Evolutionary conservation across 2,329 filamentous ascomycete genomes (phyloP).

Genomic region (Trichoderma simmonsii): DNA sequence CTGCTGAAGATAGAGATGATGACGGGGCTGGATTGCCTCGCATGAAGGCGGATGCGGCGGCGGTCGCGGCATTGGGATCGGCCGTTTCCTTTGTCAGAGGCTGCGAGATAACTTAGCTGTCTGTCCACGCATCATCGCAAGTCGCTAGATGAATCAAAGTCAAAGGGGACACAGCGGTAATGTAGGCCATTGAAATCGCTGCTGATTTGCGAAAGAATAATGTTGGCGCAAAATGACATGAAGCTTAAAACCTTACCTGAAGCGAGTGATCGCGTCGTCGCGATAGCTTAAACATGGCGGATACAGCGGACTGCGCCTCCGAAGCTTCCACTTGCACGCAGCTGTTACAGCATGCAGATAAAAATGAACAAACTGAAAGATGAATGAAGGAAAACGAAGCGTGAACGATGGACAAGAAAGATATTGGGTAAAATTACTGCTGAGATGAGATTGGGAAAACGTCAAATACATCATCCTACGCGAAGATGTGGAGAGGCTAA

Average conservation of each 20-base stretch:
- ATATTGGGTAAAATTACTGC: conserved; percentile 1
- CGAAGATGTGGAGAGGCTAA: not conserved
- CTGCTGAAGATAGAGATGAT: conserved; percentile 70
- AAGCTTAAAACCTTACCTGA: conserved; percentile 37
- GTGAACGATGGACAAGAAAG: not conserved
- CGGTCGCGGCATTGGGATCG: conserved; percentile 71
- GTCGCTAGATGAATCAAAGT: too few relatives aligned
- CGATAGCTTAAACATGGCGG: conserved; percentile 49
- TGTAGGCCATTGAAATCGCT: not conserved
- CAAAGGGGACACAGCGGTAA: too few relatives aligned
- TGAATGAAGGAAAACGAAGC: not conserved
- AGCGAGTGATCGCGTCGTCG: conserved; percentile 47
- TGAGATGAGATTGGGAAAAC: conserved; percentile 4
- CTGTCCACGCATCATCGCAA: not conserved
- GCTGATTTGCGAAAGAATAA: not conserved
- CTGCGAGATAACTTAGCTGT: conserved; percentile 38
- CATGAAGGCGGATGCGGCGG: conserved; percentile 78
- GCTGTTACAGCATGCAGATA: not conserved
- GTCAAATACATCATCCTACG: conserved; percentile 14
- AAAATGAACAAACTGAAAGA: not conserved
- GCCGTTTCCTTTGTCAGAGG: conserved; percentile 62
- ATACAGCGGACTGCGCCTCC: not conserved
- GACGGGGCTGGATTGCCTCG: conserved; percentile 62
- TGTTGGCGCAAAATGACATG: not conserved
- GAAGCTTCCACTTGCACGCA: not conserved